phyloP scores from a whole-genome alignment of 345 rosid genomes.

The Passiflora organensis region DNA sequence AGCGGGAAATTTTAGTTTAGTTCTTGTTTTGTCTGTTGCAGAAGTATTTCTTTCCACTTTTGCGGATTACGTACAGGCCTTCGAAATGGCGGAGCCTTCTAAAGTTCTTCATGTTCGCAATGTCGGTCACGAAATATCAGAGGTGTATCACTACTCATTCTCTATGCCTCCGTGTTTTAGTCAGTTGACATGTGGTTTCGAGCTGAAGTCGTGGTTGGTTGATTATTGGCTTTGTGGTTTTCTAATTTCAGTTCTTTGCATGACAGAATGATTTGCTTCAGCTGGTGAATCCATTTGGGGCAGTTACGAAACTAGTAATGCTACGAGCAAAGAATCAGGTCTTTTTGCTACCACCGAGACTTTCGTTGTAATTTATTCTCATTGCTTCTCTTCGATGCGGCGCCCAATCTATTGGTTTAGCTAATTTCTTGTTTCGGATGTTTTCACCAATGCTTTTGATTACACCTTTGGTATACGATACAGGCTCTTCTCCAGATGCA shows the following conservation, averaged over 20 bases:
- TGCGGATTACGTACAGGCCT: too few species aligned
- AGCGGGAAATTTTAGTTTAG: too few species aligned
- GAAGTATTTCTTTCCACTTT: too few species aligned
- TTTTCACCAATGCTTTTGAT: not conserved
- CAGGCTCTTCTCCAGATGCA: conserved; percentile 99
- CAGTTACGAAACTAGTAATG: conserved; percentile 95
- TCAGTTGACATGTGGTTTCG: too few species aligned
- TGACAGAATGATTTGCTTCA: conserved; percentile 92
- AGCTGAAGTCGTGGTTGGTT: not conserved
- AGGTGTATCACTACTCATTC: conserved; percentile 38
- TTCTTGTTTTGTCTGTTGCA: too few species aligned
- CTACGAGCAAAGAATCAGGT: conserved; percentile 99
- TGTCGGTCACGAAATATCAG: conserved; percentile 94
- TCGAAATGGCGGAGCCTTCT: conserved; percentile 76
- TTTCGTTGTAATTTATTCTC: not conserved
- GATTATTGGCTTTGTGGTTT: not conserved
- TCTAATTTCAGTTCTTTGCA: not conserved
- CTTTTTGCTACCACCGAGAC: not conserved
- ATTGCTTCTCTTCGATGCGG: conserved; percentile 1
- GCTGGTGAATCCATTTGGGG: conserved; percentile 98
- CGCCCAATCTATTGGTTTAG: not conserved
- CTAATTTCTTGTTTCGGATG: conserved; percentile 4
- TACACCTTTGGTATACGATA: conserved; percentile 9
- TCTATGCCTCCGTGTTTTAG: not conserved
- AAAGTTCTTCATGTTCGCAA: conserved; percentile 97